Conservation (phyloP, 192 early-diverging fungal genomes). For the Dimargaris cristalligena region DNA sequence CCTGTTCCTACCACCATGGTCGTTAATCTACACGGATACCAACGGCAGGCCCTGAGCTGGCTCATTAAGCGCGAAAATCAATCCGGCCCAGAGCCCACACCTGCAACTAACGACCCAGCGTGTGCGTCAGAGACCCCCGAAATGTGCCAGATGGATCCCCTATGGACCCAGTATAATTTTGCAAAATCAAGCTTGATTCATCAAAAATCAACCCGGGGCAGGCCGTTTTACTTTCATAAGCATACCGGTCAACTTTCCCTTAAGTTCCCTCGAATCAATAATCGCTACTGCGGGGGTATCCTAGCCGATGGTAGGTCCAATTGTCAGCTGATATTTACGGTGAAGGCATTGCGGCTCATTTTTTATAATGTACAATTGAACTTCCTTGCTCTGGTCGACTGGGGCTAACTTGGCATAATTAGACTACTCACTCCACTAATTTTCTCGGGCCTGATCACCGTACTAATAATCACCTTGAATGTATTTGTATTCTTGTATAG, state of each 20-base stretch:
- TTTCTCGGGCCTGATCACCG: too few species aligned
- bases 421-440: too few species aligned
- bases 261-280: not conserved
- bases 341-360: too few species aligned
- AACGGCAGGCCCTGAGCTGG: slow-evolving; percentile 4
- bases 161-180: not conserved
- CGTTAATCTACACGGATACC: slow-evolving; percentile 3
- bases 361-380: too few species aligned
- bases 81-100: not conserved
- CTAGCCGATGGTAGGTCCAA: slow-evolving; percentile 2
- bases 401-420: too few species aligned
- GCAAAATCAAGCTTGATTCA: not conserved
- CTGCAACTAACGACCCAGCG: not conserved
- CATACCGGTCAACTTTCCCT: slow-evolving; percentile 1
- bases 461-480: too few species aligned
- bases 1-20: not conserved
- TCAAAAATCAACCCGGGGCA: not conserved
- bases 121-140: too few species aligned
- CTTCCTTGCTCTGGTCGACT: too few species aligned
- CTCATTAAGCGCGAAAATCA: not conserved
- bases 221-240: not conserved
- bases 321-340: too few species aligned
- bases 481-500: too few species aligned
- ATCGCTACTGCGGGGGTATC: not conserved
- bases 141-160: not conserved